Conservation (phyloP, 257 asterid genomes). For the Nicotiana noctiflora region DNA sequence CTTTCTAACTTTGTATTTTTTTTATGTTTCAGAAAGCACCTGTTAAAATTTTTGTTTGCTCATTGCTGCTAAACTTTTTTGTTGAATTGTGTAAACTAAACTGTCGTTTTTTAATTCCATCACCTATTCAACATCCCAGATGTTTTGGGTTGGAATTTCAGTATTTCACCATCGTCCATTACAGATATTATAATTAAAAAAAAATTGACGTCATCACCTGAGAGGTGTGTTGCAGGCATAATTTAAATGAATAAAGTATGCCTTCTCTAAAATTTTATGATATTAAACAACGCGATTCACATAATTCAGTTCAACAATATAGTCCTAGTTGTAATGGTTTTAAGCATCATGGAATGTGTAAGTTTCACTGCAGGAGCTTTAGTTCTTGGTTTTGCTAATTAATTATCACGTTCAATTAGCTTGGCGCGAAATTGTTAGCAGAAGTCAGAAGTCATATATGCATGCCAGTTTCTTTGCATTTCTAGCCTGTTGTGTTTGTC, state of each 20-base stretch:
- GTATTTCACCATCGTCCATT: not conserved
- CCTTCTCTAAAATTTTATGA: not conserved
- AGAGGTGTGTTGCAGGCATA: not conserved
- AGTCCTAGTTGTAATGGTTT: not conserved
- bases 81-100: not conserved
- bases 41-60: not conserved
- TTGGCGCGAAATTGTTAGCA: not conserved
- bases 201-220: too few species aligned
- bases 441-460: not conserved
- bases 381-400: not conserved
- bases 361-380: not conserved
- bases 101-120: not conserved
- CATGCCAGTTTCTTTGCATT: not conserved
- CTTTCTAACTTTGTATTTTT: not conserved
- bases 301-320: not conserved
- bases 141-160: not conserved
- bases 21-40: not conserved
- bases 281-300: not conserved
- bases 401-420: not conserved
- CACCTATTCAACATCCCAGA: not conserved
- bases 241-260: not conserved
- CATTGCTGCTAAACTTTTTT: not conserved
- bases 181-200: not conserved
- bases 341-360: not conserved
- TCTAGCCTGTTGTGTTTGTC: not conserved